Conservation (phyloP, 176 grass and related monocot species). For the Aegilops speltoides region DNA sequence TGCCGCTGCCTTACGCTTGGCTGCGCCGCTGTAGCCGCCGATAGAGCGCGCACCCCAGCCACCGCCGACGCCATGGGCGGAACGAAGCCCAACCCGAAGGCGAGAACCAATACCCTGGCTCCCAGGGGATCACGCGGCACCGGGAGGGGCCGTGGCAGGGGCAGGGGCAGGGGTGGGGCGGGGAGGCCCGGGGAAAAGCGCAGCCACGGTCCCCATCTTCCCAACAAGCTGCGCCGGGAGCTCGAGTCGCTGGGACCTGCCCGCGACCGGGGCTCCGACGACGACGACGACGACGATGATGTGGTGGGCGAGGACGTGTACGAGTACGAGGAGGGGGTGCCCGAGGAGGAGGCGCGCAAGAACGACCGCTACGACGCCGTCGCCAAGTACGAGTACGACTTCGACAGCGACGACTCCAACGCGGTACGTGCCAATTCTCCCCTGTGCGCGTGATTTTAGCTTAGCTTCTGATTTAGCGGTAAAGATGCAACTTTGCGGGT, state of each 20-base stretch:
- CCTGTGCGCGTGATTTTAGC: background rate
- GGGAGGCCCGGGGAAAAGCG: constrained; percentile 25
- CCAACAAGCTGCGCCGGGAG: constrained; percentile 51
- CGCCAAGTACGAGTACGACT: constrained; percentile 80
- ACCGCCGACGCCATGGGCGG: constrained; percentile 1
- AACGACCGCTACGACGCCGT: constrained; percentile 86
- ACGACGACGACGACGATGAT: constrained; percentile 39
- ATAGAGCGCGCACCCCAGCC: background rate
- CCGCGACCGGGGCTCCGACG: constrained; percentile 21
- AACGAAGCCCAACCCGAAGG: constrained; percentile 3
- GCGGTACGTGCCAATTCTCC: constrained; percentile 30
- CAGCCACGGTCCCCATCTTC: constrained; percentile 54
- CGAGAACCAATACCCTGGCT: background rate
- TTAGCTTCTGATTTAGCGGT: background rate
- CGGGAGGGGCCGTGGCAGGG: background rate
- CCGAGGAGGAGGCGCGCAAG: constrained; percentile 82
- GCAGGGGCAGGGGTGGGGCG: background rate
- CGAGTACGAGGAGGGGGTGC: constrained; percentile 75
- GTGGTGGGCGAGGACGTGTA: constrained; percentile 55
- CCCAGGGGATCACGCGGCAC: background rate
- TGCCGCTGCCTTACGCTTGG: background rate
- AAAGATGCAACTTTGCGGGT: background rate
- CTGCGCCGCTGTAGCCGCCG: background rate
- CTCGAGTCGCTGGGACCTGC: constrained; percentile 46
- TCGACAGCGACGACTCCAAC: constrained; percentile 55